These are phyloP conservation scores for Didymella pinodella DNA, from an alignment of 2,329 filamentous ascomycete species.

Conservation along the genomic window DNA sequence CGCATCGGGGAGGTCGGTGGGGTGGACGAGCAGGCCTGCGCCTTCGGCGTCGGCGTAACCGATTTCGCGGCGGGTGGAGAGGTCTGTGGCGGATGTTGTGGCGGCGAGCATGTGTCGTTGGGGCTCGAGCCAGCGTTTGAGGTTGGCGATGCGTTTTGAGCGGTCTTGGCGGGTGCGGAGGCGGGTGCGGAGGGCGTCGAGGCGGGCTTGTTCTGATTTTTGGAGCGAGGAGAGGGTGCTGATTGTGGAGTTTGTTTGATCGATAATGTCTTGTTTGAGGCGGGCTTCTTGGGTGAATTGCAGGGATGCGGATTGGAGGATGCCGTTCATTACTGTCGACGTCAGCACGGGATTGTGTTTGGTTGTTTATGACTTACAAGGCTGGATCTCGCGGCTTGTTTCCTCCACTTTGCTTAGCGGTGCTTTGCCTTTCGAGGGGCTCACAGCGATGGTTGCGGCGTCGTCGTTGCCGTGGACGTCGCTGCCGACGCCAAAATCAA, in stretches of 20 bases:
- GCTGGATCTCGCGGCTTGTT: slow-evolving; percentile 80
- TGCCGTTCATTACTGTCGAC: slow-evolving; percentile 73
- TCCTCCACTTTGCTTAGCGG: slow-evolving; percentile 66
- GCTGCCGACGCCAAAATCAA: slow-evolving; percentile 92
- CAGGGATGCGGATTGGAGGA: slow-evolving; percentile 78
- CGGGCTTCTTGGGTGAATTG: slow-evolving; percentile 83
- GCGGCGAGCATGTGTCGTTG: slow-evolving; percentile 65
- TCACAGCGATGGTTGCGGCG: slow-evolving; percentile 48
- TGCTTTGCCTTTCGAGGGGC: slow-evolving; percentile 50
- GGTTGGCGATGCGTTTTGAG: slow-evolving; percentile 77
- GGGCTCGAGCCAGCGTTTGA: slow-evolving; percentile 75
- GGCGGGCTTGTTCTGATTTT: slow-evolving; percentile 75
- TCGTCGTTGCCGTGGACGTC: slow-evolving; percentile 59
- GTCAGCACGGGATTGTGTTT: no score
- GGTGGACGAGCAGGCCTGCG: slow-evolving; percentile 39
- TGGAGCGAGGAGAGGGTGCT: slow-evolving; percentile 81
- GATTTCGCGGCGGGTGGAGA: slow-evolving; percentile 54
- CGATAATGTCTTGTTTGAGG: slow-evolving; percentile 82
- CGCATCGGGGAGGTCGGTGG: slow-evolving; percentile 39
- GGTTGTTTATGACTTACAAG: slow-evolving; percentile 65
- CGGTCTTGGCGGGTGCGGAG: slow-evolving; percentile 70
- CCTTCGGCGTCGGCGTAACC: slow-evolving; percentile 58
- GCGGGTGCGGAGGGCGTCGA: slow-evolving; percentile 74
- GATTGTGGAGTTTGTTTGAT: slow-evolving; percentile 80
- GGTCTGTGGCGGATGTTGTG: slow-evolving; percentile 48